phyloP scores from a whole-genome alignment of 371 early-diverging fungal genomes.

The Apophysomyces ossiformis region DNA sequence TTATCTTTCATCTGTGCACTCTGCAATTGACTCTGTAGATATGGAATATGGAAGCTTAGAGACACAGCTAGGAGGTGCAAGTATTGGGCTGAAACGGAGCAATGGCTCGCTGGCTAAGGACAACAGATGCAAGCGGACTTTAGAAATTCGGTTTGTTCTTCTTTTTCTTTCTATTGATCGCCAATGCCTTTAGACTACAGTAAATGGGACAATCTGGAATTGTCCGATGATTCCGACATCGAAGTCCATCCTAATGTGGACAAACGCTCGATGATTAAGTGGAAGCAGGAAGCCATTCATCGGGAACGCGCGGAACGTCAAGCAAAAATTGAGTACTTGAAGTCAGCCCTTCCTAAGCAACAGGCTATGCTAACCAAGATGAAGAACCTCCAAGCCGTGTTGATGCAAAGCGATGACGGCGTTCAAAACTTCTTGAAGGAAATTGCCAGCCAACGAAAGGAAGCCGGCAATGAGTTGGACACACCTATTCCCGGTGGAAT shows the following conservation, averaged over 20 bases:
- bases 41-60: too few relatives aligned
- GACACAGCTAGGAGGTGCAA: too few relatives aligned
- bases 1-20: too few relatives aligned
- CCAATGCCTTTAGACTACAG: constrained; percentile 75
- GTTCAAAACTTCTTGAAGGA: constrained; percentile 32
- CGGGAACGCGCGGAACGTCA: constrained; percentile 85
- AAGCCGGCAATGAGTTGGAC: constrained; percentile 30
- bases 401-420: constrained; percentile 18
- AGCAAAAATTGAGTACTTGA: constrained; percentile 70
- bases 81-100: too few relatives aligned
- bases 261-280: constrained; percentile 91
- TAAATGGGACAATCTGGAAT: constrained; percentile 97
- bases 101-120: neutral
- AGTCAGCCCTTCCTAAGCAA: constrained; percentile 63
- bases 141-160: neutral
- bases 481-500: constrained; percentile 6
- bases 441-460: constrained; percentile 32
- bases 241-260: constrained; percentile 97
- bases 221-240: constrained; percentile 96
- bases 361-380: constrained; percentile 55
- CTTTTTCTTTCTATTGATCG: neutral
- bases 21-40: too few relatives aligned
- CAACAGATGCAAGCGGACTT: neutral
- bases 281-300: constrained; percentile 92
- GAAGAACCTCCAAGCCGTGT: constrained; percentile 26